Evolutionary conservation across 2,329 filamentous ascomycete species (phyloP), one percentile per base, ranked within the genome.

Genomic region (Macrophomina pseudophaseolina): DNA sequence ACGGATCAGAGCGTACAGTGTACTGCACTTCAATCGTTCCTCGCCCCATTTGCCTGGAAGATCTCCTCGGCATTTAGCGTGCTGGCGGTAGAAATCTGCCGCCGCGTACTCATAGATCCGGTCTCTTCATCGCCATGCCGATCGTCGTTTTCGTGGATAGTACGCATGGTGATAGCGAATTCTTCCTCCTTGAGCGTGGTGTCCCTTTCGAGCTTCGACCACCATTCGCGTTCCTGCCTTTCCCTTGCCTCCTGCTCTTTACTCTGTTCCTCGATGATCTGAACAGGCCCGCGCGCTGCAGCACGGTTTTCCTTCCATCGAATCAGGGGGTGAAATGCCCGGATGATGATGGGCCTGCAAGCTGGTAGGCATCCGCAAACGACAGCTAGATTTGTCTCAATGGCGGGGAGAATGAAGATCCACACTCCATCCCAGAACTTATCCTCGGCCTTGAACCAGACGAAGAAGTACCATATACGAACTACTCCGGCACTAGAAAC

Each of bases 321-420:
- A 18, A 62, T 28, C 12, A 53, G 35, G 2, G n/a, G 58, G 2
- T n/a, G 16, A 14, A 46, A 38, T 9, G 49, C 35, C 23, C 46
- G 46, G 23, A 70, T 28, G 66, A 77, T 64, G 12, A 76, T 67
- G 2, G 75, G 75, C 62, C 75, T 76, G 68, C 72, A 74, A 28
- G 71, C 71, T 2, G 74, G 74, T 1, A 77, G 70, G 33, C 73
- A 77, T 33, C 74, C 74, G 40, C 74, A 76, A 4, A 71, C 69
- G 8, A 77, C 75, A 23, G 72, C 75, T 5, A 75, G 32, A 42
- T 71, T 70, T 33, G 68, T 68, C 66, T 77, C 75, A n/a, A 75
- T 70, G 2, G 69, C 71, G 64, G 72, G 70, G 42, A 75, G 71
- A 33, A 71, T 70, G 54, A 71, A 74, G 14, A 71, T 68, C 6